A percentile compares a stretch with the other conserved stretches of the same genome.
phyloP scores from a whole-genome alignment of 345 rosid species.

The Durio zibethinus region DNA sequence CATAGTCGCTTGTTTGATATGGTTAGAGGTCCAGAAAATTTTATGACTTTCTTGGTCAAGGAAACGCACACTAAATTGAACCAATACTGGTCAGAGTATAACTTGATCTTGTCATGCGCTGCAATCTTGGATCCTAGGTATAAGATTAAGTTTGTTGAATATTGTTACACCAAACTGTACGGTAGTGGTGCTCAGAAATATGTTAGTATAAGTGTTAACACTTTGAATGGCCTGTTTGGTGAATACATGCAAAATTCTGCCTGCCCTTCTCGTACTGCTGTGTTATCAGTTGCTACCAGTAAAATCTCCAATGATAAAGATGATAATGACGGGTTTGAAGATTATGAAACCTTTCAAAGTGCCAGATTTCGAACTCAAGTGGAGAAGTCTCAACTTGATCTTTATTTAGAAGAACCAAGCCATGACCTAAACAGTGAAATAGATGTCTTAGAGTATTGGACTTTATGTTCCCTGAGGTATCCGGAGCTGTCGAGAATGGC shows the following conservation, averaged over 20 bases:
- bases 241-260: slow-evolving; percentile 20
- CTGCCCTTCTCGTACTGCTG: slow-evolving; percentile 9
- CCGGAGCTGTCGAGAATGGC: slow-evolving; percentile 26
- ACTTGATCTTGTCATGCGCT: slow-evolving; percentile 29
- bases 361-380: slow-evolving; percentile 16
- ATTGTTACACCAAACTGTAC: slow-evolving; percentile 26
- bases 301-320: slow-evolving; percentile 14
- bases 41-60: slow-evolving; percentile 24
- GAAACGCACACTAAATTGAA: slow-evolving; percentile 23
- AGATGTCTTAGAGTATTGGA: slow-evolving; percentile 26
- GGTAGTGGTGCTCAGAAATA: slow-evolving; percentile 19
- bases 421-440: slow-evolving; percentile 25
- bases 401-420: slow-evolving; percentile 29
- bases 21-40: slow-evolving; percentile 20
- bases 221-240: slow-evolving; percentile 20
- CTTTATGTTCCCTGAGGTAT: slow-evolving; percentile 20
- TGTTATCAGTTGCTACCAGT: slow-evolving; percentile 15
- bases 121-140: slow-evolving; percentile 28
- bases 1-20: slow-evolving; percentile 16
- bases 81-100: slow-evolving; percentile 25
- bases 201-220: slow-evolving; percentile 11
- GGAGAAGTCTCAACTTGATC: slow-evolving; percentile 27
- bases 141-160: slow-evolving; percentile 30
- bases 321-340: slow-evolving; percentile 24
- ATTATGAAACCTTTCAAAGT: slow-evolving; percentile 27